Percentiles rank a stretch among this genome's conserved stretches.
Conservation (phyloP, 495 filamentous ascomycete species). For the Thermochaetoides thermophila region DNA sequence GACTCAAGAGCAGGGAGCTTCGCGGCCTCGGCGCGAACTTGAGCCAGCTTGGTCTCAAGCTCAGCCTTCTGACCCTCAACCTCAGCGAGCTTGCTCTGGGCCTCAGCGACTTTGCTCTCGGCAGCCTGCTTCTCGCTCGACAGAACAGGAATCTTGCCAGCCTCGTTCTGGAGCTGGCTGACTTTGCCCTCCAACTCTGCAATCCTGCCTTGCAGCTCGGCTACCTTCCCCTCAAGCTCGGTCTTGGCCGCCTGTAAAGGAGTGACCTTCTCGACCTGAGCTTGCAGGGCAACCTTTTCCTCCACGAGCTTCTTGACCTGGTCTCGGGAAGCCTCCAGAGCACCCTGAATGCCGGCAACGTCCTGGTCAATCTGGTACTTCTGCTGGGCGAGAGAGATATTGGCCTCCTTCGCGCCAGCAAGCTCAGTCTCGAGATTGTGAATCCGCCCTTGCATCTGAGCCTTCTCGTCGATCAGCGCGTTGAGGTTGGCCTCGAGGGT, state of each 20-base stretch:
- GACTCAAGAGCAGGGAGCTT: conserved; percentile 17
- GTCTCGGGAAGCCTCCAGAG: conserved; percentile 13
- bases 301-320: conserved; percentile 13
- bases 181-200: conserved; percentile 10
- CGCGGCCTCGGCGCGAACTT: conserved; percentile 19
- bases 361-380: conserved; percentile 16
- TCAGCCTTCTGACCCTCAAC: conserved; percentile 17
- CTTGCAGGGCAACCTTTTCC: conserved; percentile 19
- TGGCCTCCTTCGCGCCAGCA: conserved; percentile 18
- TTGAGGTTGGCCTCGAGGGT: conserved; percentile 20
- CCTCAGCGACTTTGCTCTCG: conserved; percentile 16
- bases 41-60: conserved; percentile 13
- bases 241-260: conserved; percentile 6
- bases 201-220: conserved; percentile 10
- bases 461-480: conserved; percentile 9
- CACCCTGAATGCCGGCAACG: conserved; percentile 7
- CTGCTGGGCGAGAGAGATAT: conserved; percentile 17
- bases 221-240: conserved; percentile 17
- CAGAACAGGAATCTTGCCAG: conserved; percentile 14
- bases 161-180: conserved; percentile 12
- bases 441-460: conserved; percentile 11
- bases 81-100: conserved; percentile 12
- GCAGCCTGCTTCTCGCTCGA: conserved; percentile 14
- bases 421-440: conserved; percentile 18
- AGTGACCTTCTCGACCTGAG: conserved; percentile 16